A percentile compares a stretch with the other conserved stretches of the same genome.
These are phyloP conservation scores for Penicillium palitans DNA, from an alignment of 2,329 filamentous ascomycete species.

Conservation along the genomic window DNA sequence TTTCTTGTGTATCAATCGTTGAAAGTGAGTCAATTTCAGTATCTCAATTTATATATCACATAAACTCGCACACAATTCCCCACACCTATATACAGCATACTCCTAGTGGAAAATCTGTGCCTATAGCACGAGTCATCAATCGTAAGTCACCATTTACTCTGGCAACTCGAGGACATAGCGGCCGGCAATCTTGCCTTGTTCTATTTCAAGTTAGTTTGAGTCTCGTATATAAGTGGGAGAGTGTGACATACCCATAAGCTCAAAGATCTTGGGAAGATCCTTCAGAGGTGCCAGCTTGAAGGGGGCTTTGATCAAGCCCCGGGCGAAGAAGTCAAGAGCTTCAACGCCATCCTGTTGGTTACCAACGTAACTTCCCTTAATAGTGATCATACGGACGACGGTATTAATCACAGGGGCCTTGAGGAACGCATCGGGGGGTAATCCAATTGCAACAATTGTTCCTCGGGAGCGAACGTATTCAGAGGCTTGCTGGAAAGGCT, in stretches of 20 bases:
- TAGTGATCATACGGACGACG: conserved; percentile 81
- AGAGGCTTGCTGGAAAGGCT: conserved; percentile 88
- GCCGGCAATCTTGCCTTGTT: conserved; percentile 20
- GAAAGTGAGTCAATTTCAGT: neutral
- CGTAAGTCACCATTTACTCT: neutral
- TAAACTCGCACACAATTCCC: neutral
- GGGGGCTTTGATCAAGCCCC: conserved; percentile 77
- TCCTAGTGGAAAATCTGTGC: neutral
- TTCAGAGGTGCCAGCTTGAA: conserved; percentile 79
- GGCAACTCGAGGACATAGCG: conserved; percentile 20
- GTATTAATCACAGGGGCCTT: conserved; percentile 81
- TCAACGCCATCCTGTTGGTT: conserved; percentile 83
- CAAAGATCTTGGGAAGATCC: conserved; percentile 73
- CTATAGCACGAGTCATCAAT: neutral
- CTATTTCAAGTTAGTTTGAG: conserved; percentile 2
- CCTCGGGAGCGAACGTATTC: conserved; percentile 80
- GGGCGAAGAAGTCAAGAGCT: conserved; percentile 80
- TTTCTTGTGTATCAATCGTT: neutral
- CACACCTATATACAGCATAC: neutral
- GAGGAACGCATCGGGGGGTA: conserved; percentile 71
- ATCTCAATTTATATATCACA: conserved; percentile 2
- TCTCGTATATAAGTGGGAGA: neutral
- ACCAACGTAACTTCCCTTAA: conserved; percentile 88
- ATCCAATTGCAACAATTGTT: conserved; percentile 79
- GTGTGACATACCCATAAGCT: conserved; percentile 57